Base-by-base conservation (phyloP, 768 basidiomycete genomes). In the Mycena alexandri region DNA sequence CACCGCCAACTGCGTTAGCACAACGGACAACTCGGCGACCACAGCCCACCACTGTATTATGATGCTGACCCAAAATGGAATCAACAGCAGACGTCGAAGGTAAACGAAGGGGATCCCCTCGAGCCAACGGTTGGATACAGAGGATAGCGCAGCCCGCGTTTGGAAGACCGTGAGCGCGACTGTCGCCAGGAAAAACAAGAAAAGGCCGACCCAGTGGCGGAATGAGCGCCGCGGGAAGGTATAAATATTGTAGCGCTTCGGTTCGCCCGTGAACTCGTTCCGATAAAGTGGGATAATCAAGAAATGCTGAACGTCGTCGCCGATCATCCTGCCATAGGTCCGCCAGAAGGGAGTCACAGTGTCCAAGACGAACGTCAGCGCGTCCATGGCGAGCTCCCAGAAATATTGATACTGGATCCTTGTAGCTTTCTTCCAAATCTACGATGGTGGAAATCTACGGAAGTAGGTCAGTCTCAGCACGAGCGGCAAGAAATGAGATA, bases 301-400 rank as follows among this genome's bases (percentile, higher is more conserved):
- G 74, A 93, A 93, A 68, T 93, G 91, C 52, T 89, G 88, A 48
- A 92, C 84, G 72, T 94, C 93, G 73, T 92, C 87, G 36, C 91
- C 90, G 57, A 94, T 93, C n/a, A 87, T 86, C 73, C 91, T 93
- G 58, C 93, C 93, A 67, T 93, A 93, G 38, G 85, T 91, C 68
- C 92, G 83, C 93, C 93, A 93, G 73, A 94, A 87, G 0, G 93
- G 93, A 1, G 92, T 88, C 16, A 93, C 89, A 3, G 87, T 89
- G 72, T 93, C 92, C 48, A 94, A 82, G 54, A 93, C 78, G 62
- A 94, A 84, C 0, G 93, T 93, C 61, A 93, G 80, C 0, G 88
- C 89, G 63, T 93, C 90, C 85, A 93, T 89, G 19, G 89, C 93
- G 61, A 93, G 80, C 68, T 93, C 92, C 92, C 92, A 94, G 58